A percentile compares a stretch with the other conserved stretches of the same genome.
phyloP scores from a whole-genome alignment of 345 rosid genomes.

The Stellera chamaejasme region DNA sequence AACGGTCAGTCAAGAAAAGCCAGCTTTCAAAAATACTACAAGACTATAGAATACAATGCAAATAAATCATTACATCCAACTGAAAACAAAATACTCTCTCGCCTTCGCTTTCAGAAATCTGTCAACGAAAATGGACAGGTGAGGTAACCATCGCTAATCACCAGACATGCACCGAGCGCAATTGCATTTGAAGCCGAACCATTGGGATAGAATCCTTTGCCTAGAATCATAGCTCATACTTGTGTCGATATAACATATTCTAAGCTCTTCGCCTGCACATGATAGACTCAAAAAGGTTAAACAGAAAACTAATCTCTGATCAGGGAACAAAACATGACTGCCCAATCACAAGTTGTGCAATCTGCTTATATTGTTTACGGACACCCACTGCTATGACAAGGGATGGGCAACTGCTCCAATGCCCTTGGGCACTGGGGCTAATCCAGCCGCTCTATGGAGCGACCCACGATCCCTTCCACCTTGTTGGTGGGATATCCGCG shows the following conservation, averaged over 20 bases:
- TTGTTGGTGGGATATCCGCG: too few relatives aligned
- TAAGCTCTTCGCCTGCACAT: conserved; percentile 69
- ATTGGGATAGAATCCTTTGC: conserved; percentile 46
- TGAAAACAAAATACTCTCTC: too few relatives aligned
- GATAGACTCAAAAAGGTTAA: neutral
- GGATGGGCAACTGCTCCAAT: too few relatives aligned
- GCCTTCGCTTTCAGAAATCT: too few relatives aligned
- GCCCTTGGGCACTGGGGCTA: too few relatives aligned
- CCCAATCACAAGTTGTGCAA: neutral
- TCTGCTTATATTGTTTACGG: too few relatives aligned
- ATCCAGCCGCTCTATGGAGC: too few relatives aligned
- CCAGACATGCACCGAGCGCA: conserved; percentile 60
- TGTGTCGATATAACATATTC: conserved; percentile 74
- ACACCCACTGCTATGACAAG: too few relatives aligned
- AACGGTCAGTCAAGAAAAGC: neutral
- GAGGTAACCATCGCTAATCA: conserved; percentile 23
- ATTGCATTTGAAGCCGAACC: conserved; percentile 67
- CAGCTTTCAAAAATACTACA: neutral
- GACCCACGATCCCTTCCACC: too few relatives aligned
- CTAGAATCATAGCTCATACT: conserved; percentile 68
- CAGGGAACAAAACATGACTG: neutral
- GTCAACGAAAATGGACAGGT: too few relatives aligned
- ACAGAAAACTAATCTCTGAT: neutral
- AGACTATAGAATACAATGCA: neutral
- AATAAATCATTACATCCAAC: too few relatives aligned